Evolutionary conservation across 179 eudicot species (phyloP).

Genomic region (Vitellaria paradoxa): DNA sequence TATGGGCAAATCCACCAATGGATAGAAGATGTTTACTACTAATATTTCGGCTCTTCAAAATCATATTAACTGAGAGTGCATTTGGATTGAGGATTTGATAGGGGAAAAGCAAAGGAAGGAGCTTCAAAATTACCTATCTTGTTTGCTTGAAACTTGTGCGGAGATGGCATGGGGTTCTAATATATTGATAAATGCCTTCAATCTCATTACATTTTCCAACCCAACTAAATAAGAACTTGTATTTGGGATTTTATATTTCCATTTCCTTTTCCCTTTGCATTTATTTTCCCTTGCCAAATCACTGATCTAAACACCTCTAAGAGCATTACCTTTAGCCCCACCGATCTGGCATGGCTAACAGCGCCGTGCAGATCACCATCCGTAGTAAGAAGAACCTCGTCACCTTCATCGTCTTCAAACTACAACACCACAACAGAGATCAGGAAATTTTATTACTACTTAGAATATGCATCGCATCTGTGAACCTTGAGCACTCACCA

Average conservation of each 20-base stretch:
- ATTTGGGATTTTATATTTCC: too few species aligned
- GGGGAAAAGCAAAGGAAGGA: too few species aligned
- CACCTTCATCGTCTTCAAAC: slow-evolving; percentile 98
- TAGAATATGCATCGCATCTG: background rate
- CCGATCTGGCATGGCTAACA: slow-evolving; percentile 76
- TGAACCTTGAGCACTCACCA: slow-evolving; percentile 45
- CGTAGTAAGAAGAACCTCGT: slow-evolving; percentile 77
- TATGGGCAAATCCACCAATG: background rate
- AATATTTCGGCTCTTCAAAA: background rate
- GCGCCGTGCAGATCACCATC: slow-evolving; percentile 86
- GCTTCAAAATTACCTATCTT: too few species aligned
- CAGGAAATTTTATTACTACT: slow-evolving; percentile 1
- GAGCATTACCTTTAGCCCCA: slow-evolving; percentile 66
- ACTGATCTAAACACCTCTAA: background rate
- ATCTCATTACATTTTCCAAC: too few species aligned
- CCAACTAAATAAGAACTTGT: too few species aligned
- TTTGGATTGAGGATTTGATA: too few species aligned
- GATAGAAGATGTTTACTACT: background rate
- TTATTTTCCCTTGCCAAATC: too few species aligned
- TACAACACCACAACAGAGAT: slow-evolving; percentile 24
- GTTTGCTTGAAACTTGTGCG: too few species aligned
- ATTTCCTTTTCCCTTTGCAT: too few species aligned
- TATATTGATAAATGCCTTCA: too few species aligned
- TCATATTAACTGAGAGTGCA: background rate
- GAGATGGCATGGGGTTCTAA: too few species aligned